phyloP scores from a whole-genome alignment of 352 stramenopile species.

The Saprolegnia diclina region DNA sequence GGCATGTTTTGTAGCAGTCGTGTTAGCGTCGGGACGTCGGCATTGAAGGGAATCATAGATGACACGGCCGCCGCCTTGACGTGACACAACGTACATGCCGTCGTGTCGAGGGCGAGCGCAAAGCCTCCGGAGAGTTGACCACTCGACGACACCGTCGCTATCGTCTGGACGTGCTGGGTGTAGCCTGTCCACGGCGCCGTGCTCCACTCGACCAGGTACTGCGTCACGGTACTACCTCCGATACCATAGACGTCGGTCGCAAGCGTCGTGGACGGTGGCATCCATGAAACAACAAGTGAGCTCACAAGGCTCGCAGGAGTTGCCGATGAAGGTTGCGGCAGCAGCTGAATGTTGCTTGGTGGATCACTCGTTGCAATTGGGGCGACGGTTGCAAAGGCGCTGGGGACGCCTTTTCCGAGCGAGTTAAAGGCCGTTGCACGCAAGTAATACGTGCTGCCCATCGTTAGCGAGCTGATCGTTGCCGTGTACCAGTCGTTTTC shows the following conservation, averaged over 20 bases:
- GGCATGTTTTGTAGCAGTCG: constrained; percentile 88
- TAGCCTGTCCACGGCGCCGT: constrained; percentile 68
- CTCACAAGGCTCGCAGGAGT: constrained; percentile 42
- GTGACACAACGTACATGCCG: constrained; percentile 62
- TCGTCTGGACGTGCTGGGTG: constrained; percentile 50
- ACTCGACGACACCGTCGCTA: constrained; percentile 47
- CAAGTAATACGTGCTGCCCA: constrained; percentile 86
- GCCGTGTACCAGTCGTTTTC: constrained; percentile 61
- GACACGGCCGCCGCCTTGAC: constrained; percentile 58
- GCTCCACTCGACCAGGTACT: constrained; percentile 94
- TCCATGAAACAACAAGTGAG: constrained; percentile 82
- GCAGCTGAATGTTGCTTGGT: constrained; percentile 43
- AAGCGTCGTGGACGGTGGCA: constrained; percentile 43
- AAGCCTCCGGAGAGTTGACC: constrained; percentile 59
- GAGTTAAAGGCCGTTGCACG: constrained; percentile 89
- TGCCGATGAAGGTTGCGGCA: constrained; percentile 30
- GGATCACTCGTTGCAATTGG: constrained; percentile 87
- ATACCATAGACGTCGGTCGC: constrained; percentile 66
- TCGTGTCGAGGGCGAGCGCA: constrained; percentile 82
- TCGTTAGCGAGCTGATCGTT: constrained; percentile 73
- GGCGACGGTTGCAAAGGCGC: constrained; percentile 60
- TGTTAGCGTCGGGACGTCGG: constrained; percentile 52
- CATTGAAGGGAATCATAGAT: constrained; percentile 64
- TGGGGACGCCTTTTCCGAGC: constrained; percentile 79
- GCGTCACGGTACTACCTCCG: constrained; percentile 75